These are phyloP conservation scores for Daphne laureola DNA, from an alignment of 441 rosid species.

Conservation along the genomic window DNA sequence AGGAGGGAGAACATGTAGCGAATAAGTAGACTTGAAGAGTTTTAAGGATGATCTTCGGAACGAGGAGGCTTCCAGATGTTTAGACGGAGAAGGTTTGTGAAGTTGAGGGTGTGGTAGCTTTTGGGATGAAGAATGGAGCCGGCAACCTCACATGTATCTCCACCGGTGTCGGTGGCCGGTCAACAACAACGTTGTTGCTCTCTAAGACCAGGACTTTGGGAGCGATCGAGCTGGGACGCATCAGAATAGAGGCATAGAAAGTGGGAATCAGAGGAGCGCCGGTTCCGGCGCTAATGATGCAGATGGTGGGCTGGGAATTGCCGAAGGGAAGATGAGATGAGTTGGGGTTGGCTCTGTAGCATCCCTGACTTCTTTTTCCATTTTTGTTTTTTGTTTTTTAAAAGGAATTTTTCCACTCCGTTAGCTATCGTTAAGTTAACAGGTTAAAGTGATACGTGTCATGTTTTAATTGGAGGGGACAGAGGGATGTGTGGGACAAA, in stretches of 20 bases:
- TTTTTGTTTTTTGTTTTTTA: no score
- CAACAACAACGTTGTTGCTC: conserved; percentile 61
- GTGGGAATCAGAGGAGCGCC: conserved; percentile 78
- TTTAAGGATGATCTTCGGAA: conserved; percentile 41
- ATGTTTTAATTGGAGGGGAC: no score
- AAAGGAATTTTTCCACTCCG: no score
- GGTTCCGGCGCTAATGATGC: conserved; percentile 80
- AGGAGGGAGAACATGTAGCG: conserved; percentile 74
- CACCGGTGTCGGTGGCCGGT: conserved; percentile 63
- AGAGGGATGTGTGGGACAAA: no score
- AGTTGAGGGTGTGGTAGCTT: conserved; percentile 66
- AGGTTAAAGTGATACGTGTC: no score
- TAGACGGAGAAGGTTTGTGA: conserved; percentile 37
- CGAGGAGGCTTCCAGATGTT: conserved; percentile 38
- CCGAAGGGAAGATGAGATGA: no score
- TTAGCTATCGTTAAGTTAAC: no score
- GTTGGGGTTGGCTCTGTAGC: no score
- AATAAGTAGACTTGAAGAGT: conserved; percentile 31
- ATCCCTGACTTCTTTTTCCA: no score
- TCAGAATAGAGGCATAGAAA: conserved; percentile 59
- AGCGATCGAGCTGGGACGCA: conserved; percentile 17
- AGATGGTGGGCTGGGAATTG: conserved; percentile 35
- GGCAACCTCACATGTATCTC: conserved; percentile 78
- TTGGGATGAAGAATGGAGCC: conserved; percentile 86
- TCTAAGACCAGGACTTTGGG: conserved; percentile 57